Percentiles rank a stretch among this genome's conserved stretches.
Conservation (phyloP, 2,329 filamentous ascomycete species). For the Botrytis porri region DNA sequence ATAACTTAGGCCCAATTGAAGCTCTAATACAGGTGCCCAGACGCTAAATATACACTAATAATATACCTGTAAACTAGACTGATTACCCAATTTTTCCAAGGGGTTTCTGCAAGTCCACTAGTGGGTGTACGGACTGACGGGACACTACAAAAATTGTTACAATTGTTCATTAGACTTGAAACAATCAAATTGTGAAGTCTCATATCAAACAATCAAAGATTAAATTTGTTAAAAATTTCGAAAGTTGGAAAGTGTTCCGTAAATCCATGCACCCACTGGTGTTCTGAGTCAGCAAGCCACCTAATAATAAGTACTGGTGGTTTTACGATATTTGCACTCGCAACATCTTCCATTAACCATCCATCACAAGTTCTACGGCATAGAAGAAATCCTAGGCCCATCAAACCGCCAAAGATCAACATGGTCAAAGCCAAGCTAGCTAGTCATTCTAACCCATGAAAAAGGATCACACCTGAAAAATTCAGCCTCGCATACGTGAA, state of each 20-base stretch:
- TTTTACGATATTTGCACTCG: not conserved
- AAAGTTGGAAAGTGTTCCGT: too few species aligned
- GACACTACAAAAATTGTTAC: too few species aligned
- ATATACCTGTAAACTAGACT: not conserved
- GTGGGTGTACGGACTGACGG: too few species aligned
- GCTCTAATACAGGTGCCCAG: not conserved
- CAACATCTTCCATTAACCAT: not conserved
- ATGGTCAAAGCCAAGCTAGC: not conserved
- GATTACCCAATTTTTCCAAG: not conserved
- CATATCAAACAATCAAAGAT: too few species aligned
- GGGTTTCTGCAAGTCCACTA: not conserved
- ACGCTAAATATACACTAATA: not conserved
- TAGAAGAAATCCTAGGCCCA: not conserved
- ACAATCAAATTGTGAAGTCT: too few species aligned
- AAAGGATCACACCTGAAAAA: conserved; percentile 16
- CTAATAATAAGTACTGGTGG: not conserved
- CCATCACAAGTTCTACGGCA: not conserved
- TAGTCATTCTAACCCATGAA: not conserved
- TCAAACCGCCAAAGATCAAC: not conserved
- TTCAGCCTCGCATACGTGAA: conserved; percentile 5
- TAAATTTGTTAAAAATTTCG: too few species aligned
- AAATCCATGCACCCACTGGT: too few species aligned
- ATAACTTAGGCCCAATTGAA: not conserved
- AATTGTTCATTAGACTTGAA: too few species aligned
- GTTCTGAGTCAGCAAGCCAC: conserved; percentile 6